phyloP scores from a whole-genome alignment of 169 alveolate species.

The Blepharisma undulans region DNA sequence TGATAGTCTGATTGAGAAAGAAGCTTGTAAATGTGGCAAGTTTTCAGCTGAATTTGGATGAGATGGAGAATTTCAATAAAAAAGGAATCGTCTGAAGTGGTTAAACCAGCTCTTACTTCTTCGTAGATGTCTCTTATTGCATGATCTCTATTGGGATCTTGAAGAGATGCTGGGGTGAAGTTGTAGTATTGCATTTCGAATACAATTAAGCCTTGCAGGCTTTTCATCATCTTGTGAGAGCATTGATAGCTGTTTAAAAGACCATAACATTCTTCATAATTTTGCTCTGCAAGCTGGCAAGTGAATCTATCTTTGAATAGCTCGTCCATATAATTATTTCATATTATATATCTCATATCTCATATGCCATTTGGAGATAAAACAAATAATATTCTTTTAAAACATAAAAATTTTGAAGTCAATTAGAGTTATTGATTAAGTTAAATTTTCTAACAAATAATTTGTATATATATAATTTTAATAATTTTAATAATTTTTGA shows the following conservation, averaged over 20 bases:
- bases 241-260: not conserved
- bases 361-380: too few species aligned
- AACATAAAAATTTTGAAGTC: too few species aligned
- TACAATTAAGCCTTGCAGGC: not conserved
- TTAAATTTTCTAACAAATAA: too few species aligned
- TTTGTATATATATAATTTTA: too few species aligned
- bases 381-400: too few species aligned
- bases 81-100: not conserved
- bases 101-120: not conserved
- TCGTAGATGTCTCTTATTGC: not conserved
- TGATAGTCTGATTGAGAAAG: not conserved
- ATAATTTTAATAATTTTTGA: not conserved
- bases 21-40: not conserved
- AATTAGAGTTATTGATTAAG: too few species aligned
- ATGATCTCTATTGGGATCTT: not conserved
- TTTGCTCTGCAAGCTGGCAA: slow-evolving; percentile 24
- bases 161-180: not conserved
- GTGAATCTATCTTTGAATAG: not conserved
- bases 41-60: not conserved
- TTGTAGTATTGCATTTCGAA: slow-evolving; percentile 16
- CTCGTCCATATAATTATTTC: not conserved
- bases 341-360: not conserved
- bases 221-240: not conserved
- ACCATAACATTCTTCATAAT: slow-evolving; percentile 19
- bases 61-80: not conserved